Evolutionary conservation across 2,329 filamentous ascomycete species (phyloP).

Genomic region (Biscogniauxia sp.): DNA sequence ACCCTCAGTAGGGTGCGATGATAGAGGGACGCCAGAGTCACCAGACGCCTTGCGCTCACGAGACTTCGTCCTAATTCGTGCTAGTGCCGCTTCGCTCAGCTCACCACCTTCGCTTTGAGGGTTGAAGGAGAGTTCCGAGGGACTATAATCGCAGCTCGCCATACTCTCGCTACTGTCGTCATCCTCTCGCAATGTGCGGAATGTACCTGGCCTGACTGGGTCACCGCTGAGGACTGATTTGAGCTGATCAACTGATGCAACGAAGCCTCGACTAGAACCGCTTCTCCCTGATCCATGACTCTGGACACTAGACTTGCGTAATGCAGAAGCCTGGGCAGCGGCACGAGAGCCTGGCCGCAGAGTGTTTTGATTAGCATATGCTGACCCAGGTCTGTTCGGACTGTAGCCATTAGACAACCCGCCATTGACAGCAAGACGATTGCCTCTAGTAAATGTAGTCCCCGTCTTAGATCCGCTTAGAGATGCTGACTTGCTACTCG

Average conservation of each 20-base stretch:
- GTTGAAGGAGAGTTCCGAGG: conserved; percentile 66
- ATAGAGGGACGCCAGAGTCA: conserved; percentile 28
- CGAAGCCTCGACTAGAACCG: conserved; percentile 45
- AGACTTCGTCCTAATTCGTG: conserved; percentile 27
- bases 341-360: conserved; percentile 47
- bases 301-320: conserved; percentile 54
- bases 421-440: conserved; percentile 59
- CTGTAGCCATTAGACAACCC: conserved; percentile 39
- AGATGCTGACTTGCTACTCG: conserved; percentile 69
- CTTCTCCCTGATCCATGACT: conserved; percentile 47
- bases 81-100: conserved; percentile 21
- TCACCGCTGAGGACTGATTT: conserved; percentile 60
- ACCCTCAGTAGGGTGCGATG: conserved; percentile 30
- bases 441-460: conserved; percentile 52
- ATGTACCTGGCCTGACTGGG: conserved; percentile 38
- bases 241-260: conserved; percentile 63
- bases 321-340: conserved; percentile 40
- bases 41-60: conserved; percentile 29
- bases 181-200: conserved; percentile 38
- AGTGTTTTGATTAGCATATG: conserved; percentile 49
- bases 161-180: conserved; percentile 64
- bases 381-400: conserved; percentile 41
- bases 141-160: conserved; percentile 66
- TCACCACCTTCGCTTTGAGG: conserved; percentile 35
- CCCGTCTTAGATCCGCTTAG: conserved; percentile 71